phyloP scores from a whole-genome alignment of 2,329 filamentous ascomycete genomes.

The Alternaria tenuissima region DNA sequence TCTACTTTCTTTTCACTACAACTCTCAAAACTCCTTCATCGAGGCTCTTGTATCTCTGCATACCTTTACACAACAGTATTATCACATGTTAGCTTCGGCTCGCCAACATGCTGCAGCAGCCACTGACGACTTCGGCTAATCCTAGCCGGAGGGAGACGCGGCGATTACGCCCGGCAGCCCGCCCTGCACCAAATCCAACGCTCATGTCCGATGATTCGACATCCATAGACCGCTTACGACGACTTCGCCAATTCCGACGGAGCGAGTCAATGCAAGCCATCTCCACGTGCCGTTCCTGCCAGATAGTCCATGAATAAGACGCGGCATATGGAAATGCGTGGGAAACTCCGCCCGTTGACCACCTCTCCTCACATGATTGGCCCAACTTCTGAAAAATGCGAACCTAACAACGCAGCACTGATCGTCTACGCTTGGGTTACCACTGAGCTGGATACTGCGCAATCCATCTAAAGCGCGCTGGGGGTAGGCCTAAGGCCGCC shows the following conservation, averaged over 20 bases:
- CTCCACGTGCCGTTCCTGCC: slow-evolving; percentile 1
- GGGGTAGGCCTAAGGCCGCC: background rate
- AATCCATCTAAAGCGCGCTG: slow-evolving; percentile 12
- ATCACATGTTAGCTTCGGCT: slow-evolving; percentile 2
- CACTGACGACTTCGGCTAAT: slow-evolving; percentile 10
- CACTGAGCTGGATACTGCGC: slow-evolving; percentile 10
- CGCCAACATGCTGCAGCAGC: slow-evolving; percentile 4
- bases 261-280: slow-evolving; percentile 10
- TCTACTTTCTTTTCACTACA: background rate
- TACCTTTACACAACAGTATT: background rate
- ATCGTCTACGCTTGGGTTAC: slow-evolving; percentile 17
- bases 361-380: slow-evolving; percentile 16
- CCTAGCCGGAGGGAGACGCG: slow-evolving; percentile 5
- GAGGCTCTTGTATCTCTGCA: background rate
- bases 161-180: slow-evolving; percentile 9
- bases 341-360: slow-evolving; percentile 6
- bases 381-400: slow-evolving; percentile 8
- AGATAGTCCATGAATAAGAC: slow-evolving; percentile 12
- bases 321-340: slow-evolving; percentile 11
- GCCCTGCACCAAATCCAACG: slow-evolving; percentile 2
- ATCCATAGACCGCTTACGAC: background rate
- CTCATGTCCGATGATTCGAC: background rate
- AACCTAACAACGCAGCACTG: slow-evolving; percentile 16
- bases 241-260: slow-evolving; percentile 4
- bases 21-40: background rate